Evolutionary conservation across 345 rosid genomes (phyloP), one percentile per base, ranked within the genome.

Genomic region (Linum lewisii): DNA sequence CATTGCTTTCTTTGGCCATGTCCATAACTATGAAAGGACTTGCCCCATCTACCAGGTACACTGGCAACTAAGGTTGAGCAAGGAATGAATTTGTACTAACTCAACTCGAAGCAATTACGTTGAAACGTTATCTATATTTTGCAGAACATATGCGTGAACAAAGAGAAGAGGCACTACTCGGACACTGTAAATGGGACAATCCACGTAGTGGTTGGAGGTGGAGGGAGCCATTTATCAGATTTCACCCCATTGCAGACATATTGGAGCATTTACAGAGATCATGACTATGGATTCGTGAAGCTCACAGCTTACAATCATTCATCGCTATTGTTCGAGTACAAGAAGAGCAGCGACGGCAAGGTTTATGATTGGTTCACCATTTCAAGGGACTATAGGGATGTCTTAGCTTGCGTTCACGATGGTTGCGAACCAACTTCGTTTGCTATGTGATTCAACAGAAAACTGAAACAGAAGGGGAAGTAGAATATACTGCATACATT

Each of bases 151-250:
- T 88, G 97, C 36, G 81, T 84, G 73, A 79, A 57, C 60, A 15
- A 45, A 34, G 95, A 78, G 29, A 84, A 69, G 61, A 37, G 63
- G 37, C 80, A 80, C 61, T 88, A 83, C 70, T 77, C 85, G 2
- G 98, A 96, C 68, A 63, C 78, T 0, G 58, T 84, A 65, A 69
- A 69, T 6, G 96, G 95, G 63, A 86, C 96, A 23, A 92, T 88
- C 69, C 95, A 86, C 51, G 84, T 88, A 7, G 98, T 92, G 0
- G 95, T 61, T n/a, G 98, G 95, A 1, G 97, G 97, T 42, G 97
- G 71, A 60, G 98, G 97, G 36, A 65, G 79, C 75, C 93, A 84
- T 63, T 75, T 92, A 42, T 78, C 93, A 2, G 2, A 47, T 4
- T 92, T 73, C 76, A 86, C 89, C 52, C 7, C 63, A 24, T n/a